Conservation (phyloP, 148 eudicot species). For the Fagopyrum tataricum region DNA sequence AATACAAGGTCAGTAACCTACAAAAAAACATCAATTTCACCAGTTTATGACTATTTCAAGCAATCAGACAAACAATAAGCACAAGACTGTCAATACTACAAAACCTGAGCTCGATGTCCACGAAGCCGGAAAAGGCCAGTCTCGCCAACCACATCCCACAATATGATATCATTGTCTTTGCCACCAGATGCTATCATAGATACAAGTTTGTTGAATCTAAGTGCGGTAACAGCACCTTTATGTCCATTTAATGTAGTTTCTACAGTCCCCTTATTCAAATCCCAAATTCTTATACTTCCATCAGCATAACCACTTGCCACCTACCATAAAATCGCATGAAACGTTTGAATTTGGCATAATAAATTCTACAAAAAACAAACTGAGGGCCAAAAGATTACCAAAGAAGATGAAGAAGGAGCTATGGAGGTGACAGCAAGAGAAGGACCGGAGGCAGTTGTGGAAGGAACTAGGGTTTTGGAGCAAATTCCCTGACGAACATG, state of each 20-base stretch:
- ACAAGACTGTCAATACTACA: neutral
- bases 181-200: conserved; percentile 92
- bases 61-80: neutral
- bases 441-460: conserved; percentile 47
- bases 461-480: conserved; percentile 52
- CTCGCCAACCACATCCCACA: conserved; percentile 98
- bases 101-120: conserved; percentile 98
- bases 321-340: conserved; percentile 30
- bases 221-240: conserved; percentile 77
- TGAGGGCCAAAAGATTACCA: conserved; percentile 28
- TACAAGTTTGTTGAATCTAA: conserved; percentile 67
- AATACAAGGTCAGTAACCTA: conserved; percentile 90
- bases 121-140: conserved; percentile 88
- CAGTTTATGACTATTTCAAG: neutral
- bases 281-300: conserved; percentile 95
- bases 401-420: conserved; percentile 50
- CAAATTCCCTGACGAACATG: conserved; percentile 69
- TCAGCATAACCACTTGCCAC: conserved; percentile 91
- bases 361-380: neutral
- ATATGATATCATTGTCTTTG: conserved; percentile 84
- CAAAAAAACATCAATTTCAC: conserved; percentile 10
- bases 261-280: conserved; percentile 58
- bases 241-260: conserved; percentile 96
- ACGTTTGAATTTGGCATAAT: neutral
- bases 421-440: conserved; percentile 74